These are phyloP conservation scores for Fistulifera pelliculosa DNA, from an alignment of 108 stramenopile species.

Conservation along the genomic window DNA sequence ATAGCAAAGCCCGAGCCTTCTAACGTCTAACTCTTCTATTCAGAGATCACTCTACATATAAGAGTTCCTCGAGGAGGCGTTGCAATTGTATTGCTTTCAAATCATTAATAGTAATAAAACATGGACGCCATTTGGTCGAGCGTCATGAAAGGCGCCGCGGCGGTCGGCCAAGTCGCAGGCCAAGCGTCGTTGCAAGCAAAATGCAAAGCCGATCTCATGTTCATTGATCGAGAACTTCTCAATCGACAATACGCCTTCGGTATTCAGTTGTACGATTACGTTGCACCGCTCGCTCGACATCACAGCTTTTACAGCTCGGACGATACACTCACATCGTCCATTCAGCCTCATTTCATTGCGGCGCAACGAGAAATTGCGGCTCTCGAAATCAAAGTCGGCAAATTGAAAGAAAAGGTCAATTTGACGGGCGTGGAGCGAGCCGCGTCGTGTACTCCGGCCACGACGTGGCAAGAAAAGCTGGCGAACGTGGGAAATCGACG, in stretches of 20 bases:
- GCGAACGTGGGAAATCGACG: constrained; percentile 56
- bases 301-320: constrained; percentile 66
- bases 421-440: constrained; percentile 46
- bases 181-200: neutral
- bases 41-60: too few relatives aligned
- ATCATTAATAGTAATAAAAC: too few relatives aligned
- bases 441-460: constrained; percentile 51
- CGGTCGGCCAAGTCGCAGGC: neutral
- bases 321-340: constrained; percentile 46
- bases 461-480: constrained; percentile 49
- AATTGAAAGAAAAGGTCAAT: constrained; percentile 42
- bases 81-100: neutral
- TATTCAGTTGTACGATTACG: constrained; percentile 68
- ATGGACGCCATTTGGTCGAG: constrained; percentile 4
- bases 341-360: constrained; percentile 53
- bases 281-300: constrained; percentile 46
- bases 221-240: constrained; percentile 61
- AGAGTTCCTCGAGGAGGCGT: too few relatives aligned
- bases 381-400: constrained; percentile 43
- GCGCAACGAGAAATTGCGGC: constrained; percentile 75
- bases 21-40: too few relatives aligned
- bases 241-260: constrained; percentile 64
- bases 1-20: too few relatives aligned
- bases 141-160: constrained; percentile 1
- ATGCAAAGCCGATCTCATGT: constrained; percentile 37